Conservation (phyloP, 2,329 filamentous ascomycete species). For the Exophiala mesophila region DNA sequence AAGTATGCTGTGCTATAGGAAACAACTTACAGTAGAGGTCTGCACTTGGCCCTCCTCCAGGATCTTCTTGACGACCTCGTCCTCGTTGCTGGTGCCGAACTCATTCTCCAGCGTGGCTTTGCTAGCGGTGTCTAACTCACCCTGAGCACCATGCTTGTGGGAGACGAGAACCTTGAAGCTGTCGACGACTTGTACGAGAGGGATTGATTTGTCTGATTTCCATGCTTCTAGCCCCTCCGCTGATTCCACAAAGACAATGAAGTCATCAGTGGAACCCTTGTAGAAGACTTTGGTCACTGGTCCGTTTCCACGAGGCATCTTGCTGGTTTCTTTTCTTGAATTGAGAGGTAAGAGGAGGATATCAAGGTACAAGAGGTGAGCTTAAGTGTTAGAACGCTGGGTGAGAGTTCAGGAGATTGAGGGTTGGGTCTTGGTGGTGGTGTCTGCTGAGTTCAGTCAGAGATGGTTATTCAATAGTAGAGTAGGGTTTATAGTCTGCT, state of each 20-base stretch:
- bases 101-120: constrained; percentile 73
- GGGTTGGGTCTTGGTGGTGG: too few relatives aligned
- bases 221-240: constrained; percentile 68
- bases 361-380: too few relatives aligned
- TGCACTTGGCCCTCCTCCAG: constrained; percentile 70
- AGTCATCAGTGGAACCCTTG: constrained; percentile 69
- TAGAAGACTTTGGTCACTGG: constrained; percentile 74
- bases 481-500: too few relatives aligned
- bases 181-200: constrained; percentile 78
- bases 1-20: too few relatives aligned
- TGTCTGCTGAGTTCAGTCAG: too few relatives aligned
- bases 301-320: constrained; percentile 68
- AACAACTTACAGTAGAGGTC: constrained; percentile 49
- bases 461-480: too few relatives aligned
- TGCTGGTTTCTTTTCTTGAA: constrained; percentile 18
- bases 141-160: constrained; percentile 82
- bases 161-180: constrained; percentile 87
- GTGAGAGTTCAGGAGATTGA: too few relatives aligned
- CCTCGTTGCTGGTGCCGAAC: constrained; percentile 75
- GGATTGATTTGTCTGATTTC: constrained; percentile 67
- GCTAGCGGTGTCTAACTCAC: constrained; percentile 69
- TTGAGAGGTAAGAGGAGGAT: too few relatives aligned
- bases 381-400: too few relatives aligned
- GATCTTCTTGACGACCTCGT: constrained; percentile 77
- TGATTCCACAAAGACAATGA: constrained; percentile 61